These are phyloP conservation scores for Marasmius tenuissimus DNA, from an alignment of 1,284 basidiomycete species.

Conservation along the genomic window DNA sequence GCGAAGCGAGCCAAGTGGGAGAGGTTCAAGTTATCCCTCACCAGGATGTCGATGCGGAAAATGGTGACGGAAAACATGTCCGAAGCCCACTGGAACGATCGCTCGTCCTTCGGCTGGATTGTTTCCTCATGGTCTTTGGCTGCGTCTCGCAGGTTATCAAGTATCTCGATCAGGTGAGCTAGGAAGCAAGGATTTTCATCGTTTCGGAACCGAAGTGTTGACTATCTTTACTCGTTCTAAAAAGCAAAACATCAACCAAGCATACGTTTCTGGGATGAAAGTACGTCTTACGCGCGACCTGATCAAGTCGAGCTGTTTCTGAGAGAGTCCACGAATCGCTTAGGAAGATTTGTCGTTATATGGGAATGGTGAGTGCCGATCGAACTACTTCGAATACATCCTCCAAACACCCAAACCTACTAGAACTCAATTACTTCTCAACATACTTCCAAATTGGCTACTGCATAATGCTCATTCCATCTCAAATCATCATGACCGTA, in stretches of 20 bases:
- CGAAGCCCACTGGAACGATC: conserved; percentile 11
- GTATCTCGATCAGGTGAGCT: conserved; percentile 16
- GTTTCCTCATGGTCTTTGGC: conserved; percentile 15
- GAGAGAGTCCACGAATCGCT: too few relatives aligned
- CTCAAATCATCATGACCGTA: conserved; percentile 19
- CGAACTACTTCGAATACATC: not conserved
- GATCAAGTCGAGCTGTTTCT: not conserved
- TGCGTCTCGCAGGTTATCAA: conserved; percentile 17
- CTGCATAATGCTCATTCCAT: conserved; percentile 16
- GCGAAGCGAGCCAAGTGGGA: not conserved
- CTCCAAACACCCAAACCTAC: not conserved
- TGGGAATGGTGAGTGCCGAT: conserved; percentile 12
- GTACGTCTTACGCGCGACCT: not conserved
- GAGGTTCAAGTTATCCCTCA: not conserved
- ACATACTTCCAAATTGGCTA: conserved; percentile 16
- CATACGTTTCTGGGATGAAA: conserved; percentile 17
- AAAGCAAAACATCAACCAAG: conserved; percentile 16
- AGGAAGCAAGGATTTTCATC: not conserved
- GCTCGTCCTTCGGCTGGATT: conserved; percentile 13
- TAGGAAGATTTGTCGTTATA: conserved; percentile 12
- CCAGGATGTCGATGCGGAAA: not conserved
- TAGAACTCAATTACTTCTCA: conserved; percentile 17
- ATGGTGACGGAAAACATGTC: conserved; percentile 2
- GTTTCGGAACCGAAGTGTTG: not conserved
- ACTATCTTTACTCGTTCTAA: not conserved